These are phyloP conservation scores for Cubamyces lactineus DNA, from an alignment of 768 basidiomycete species.

Conservation along the genomic window DNA sequence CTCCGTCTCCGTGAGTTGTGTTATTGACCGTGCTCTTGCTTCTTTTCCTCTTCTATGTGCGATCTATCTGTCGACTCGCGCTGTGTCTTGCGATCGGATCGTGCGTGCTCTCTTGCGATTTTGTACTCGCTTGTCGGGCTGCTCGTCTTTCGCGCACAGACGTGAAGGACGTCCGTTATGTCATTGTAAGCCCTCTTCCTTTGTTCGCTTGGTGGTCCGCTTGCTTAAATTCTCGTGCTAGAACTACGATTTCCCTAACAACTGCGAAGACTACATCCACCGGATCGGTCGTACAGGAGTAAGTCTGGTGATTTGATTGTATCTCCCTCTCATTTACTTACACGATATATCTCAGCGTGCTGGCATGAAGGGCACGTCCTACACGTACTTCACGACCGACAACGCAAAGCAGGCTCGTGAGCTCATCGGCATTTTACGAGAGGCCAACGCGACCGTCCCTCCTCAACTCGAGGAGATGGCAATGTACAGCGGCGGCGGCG, in stretches of 20 bases:
- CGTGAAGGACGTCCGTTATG: constrained; percentile 99
- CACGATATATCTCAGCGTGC: constrained; percentile 61
- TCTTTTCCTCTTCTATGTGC: constrained; percentile 32
- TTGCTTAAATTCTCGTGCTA: constrained; percentile 34
- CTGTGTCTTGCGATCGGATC: constrained; percentile 19
- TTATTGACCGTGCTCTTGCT: constrained; percentile 49
- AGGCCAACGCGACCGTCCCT: constrained; percentile 85
- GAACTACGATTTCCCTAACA: constrained; percentile 99
- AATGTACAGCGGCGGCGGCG: constrained; percentile 82
- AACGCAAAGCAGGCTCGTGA: constrained; percentile 95
- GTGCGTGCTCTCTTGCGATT: constrained; percentile 30
- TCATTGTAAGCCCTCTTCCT: constrained; percentile 68
- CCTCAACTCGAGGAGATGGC: constrained; percentile 94
- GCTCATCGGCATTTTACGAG: constrained; percentile 80
- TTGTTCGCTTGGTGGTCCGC: not conserved
- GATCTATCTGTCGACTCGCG: constrained; percentile 28
- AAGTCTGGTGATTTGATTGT: constrained; percentile 27
- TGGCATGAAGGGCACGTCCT: constrained; percentile 88
- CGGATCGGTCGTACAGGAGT: constrained; percentile 98
- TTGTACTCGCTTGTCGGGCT: constrained; percentile 38
- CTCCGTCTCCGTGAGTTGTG: constrained; percentile 36
- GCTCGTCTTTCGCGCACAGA: constrained; percentile 56
- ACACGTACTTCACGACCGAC: constrained; percentile 97
- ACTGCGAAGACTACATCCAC: constrained; percentile 98
- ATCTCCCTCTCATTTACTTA: not conserved